Evolutionary conservation across 1,284 basidiomycete species (phyloP).

Genomic region (Laetiporus sulphureus): DNA sequence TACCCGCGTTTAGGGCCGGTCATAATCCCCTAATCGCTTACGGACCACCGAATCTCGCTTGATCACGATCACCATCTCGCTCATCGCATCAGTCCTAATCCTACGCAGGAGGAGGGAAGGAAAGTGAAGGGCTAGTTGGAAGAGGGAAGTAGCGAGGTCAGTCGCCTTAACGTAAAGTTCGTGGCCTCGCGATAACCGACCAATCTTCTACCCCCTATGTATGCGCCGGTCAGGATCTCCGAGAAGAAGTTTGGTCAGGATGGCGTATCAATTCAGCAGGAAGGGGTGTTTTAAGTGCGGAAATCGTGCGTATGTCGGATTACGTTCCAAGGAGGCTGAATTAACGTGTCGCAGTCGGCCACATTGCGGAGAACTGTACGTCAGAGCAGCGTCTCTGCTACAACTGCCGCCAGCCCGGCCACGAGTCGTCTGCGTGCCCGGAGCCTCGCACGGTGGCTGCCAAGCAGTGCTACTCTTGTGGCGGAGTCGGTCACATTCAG

Average conservation of each 20-base stretch:
- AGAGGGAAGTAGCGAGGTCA: slow-evolving; percentile 36
- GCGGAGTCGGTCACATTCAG: slow-evolving; percentile 69
- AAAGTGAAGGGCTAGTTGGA: slow-evolving; percentile 35
- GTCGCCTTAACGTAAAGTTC: slow-evolving; percentile 4
- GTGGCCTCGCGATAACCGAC: too few species aligned
- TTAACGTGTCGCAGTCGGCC: slow-evolving; percentile 57
- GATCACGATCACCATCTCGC: slow-evolving; percentile 30
- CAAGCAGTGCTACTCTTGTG: slow-evolving; percentile 79
- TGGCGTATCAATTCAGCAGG: slow-evolving; percentile 75
- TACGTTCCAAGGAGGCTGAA: slow-evolving; percentile 9
- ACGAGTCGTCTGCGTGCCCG: slow-evolving; percentile 85
- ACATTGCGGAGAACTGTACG: slow-evolving; percentile 86
- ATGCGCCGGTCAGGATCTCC: slow-evolving; percentile 20
- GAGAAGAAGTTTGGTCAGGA: slow-evolving; percentile 31
- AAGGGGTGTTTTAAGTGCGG: slow-evolving; percentile 87
- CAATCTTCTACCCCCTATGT: too few species aligned
- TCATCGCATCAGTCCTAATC: slow-evolving; percentile 31
- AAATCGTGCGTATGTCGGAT: slow-evolving; percentile 54
- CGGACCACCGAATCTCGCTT: slow-evolving; percentile 12
- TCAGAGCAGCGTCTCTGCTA: slow-evolving; percentile 86
- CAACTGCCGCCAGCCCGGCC: slow-evolving; percentile 87
- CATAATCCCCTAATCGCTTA: not conserved
- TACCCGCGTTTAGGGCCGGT: slow-evolving; percentile 13
- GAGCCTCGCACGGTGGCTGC: slow-evolving; percentile 70
- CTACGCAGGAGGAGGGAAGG: slow-evolving; percentile 39